Base-by-base conservation (phyloP, 1,139 yeast species). In the Arxiozyma heterogenica region DNA sequence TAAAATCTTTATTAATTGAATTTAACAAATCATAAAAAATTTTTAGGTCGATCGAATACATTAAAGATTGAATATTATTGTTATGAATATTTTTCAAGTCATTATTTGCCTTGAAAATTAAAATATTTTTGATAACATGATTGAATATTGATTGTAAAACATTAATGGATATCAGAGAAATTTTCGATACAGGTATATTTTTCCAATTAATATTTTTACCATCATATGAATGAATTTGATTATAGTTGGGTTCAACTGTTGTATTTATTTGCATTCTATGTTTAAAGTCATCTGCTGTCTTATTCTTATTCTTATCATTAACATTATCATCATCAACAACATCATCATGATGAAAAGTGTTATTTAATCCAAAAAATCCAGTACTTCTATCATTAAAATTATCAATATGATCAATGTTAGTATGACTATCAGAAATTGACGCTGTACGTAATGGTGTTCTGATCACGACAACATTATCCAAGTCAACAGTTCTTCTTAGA, bases 21-120 rank as follows among this genome's bases (percentile, higher is more conserved):
- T 59, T 57, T 23, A 57, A 20, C 23, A 64, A 53, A 8, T 55
- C 50, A 49, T 59, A 57, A 45, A 65, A 64, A 15, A 66, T 59
- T 45, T 62, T 58, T 38, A 62, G 54, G 52, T 67, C 71, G 30
- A 67, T 53, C 50, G 64, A 62, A 53, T 60, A 61, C 55, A 58
- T 51, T 52, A 66, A 47, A 48, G 59, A 58, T 20, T 55, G 49
- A 20, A 55, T 45, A 12, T 15, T 7, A 25, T 17, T 44, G 6
- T 25, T 27, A 25, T 8, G 27, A 8, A 43, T 20, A 18, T 56
- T 49, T 42, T 57, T 54, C 44, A 62, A 59, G 47, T 61, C 59
- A 2, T 42, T 54, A 17, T 52, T 50, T 12, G 64, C 62, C 48
- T 60, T 62, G n/a, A 57, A 54, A 27, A 59, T 55, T 21, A 63